Conservation (phyloP, 164 flowering plant genomes). For the Aristolochia fimbriata region DNA sequence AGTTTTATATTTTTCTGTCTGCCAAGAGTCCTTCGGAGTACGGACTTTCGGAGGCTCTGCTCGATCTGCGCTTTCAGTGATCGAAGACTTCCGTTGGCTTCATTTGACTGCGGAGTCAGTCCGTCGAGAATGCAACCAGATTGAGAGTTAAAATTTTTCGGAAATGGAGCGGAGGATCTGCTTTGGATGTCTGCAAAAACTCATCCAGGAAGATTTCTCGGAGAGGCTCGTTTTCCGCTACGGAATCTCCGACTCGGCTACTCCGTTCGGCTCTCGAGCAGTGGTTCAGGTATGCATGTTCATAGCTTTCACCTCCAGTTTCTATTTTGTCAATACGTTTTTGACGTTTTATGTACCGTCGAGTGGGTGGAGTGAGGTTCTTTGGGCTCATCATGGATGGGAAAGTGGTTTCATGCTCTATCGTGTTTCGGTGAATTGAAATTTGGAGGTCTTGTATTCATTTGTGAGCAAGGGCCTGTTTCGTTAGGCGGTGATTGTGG, state of each 20-base stretch:
- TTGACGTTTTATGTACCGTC: background rate
- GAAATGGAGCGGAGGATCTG: constrained; percentile 26
- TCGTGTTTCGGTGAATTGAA: background rate
- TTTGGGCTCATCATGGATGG: background rate
- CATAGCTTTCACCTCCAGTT: background rate
- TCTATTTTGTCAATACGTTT: background rate
- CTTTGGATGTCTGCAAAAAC: constrained; percentile 55
- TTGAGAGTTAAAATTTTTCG: background rate
- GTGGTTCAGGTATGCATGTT: constrained; percentile 49
- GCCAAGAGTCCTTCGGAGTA: too few species aligned
- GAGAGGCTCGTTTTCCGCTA: constrained; percentile 41
- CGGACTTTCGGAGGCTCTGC: too few species aligned
- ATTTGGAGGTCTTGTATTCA: background rate
- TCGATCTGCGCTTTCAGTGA: too few species aligned
- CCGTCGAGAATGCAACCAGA: too few species aligned
- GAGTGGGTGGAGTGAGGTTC: background rate
- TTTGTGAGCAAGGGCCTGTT: too few species aligned
- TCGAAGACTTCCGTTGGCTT: too few species aligned
- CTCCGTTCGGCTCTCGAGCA: constrained; percentile 63
- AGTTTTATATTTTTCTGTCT: too few species aligned
- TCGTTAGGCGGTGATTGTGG: background rate
- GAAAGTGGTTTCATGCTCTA: background rate
- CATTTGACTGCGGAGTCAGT: too few species aligned
- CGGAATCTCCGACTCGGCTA: constrained; percentile 57
- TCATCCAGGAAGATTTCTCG: constrained; percentile 57